Conservation (phyloP, 1,139 yeast species). For the Pichia sp. region DNA sequence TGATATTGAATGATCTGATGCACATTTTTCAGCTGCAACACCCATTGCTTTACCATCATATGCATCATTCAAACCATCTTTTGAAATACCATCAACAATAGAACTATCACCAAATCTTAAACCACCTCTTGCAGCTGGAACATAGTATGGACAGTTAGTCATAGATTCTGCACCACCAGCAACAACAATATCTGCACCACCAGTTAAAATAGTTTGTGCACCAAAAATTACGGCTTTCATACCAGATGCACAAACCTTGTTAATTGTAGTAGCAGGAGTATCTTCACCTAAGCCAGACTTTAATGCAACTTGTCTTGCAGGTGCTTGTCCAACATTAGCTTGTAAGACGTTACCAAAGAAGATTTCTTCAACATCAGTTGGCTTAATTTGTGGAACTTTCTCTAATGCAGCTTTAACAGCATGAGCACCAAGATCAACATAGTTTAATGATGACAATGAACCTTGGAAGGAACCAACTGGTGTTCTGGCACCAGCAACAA, state of each 20-base stretch:
- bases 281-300: slow-evolving; percentile 78
- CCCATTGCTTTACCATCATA: slow-evolving; percentile 90
- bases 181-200: slow-evolving; percentile 85
- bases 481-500: slow-evolving; percentile 87
- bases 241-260: slow-evolving; percentile 97
- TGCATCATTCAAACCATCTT: slow-evolving; percentile 89
- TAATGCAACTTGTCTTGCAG: slow-evolving; percentile 95
- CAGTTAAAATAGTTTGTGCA: slow-evolving; percentile 84
- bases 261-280: slow-evolving; percentile 81
- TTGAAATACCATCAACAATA: slow-evolving; percentile 80
- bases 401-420: slow-evolving; percentile 86
- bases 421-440: slow-evolving; percentile 82
- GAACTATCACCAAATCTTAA: slow-evolving; percentile 80
- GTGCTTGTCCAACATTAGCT: slow-evolving; percentile 95
- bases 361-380: slow-evolving; percentile 79
- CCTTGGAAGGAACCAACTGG: slow-evolving; percentile 96
- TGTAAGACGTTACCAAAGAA: slow-evolving; percentile 89
- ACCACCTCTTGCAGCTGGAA: slow-evolving; percentile 81
- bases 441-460: slow-evolving; percentile 61
- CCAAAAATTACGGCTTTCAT: slow-evolving; percentile 86
- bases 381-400: slow-evolving; percentile 75
- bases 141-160: slow-evolving; percentile 92
- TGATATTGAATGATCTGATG: slow-evolving; percentile 56
- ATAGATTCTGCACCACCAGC: slow-evolving; percentile 98
- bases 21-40: slow-evolving; percentile 93